Percentiles rank a stretch among this genome's conserved stretches.
These are phyloP conservation scores for Astragalus membranaceus DNA, from an alignment of 306 rosid species.

Conservation along the genomic window DNA sequence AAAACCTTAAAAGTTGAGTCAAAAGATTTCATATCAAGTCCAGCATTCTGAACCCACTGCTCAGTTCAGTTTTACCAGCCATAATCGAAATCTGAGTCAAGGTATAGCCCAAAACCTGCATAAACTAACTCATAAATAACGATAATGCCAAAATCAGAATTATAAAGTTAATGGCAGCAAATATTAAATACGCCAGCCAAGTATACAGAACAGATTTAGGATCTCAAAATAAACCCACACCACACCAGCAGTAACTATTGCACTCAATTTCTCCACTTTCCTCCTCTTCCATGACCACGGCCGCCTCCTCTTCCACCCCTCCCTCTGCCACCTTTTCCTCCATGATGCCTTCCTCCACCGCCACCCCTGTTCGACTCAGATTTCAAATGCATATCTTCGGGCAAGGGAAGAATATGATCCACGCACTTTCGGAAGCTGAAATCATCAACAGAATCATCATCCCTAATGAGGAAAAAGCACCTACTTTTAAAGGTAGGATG, in stretches of 20 bases:
- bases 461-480: constrained; percentile 86
- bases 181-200: background rate
- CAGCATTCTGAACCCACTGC: background rate
- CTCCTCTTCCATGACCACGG: constrained; percentile 62
- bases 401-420: constrained; percentile 80
- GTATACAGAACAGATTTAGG: background rate
- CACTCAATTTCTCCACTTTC: constrained; percentile 53
- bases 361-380: constrained; percentile 52
- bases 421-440: constrained; percentile 97
- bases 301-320: constrained; percentile 47
- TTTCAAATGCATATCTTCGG: constrained; percentile 61
- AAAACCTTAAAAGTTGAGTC: background rate
- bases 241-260: background rate
- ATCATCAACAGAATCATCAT: constrained; percentile 66
- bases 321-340: constrained; percentile 61
- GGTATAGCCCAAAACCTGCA: background rate
- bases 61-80: background rate
- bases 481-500: constrained; percentile 73
- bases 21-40: background rate
- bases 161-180: background rate
- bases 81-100: background rate
- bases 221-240: background rate
- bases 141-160: background rate
- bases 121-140: background rate
- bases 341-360: constrained; percentile 40